Conservation (phyloP, 495 filamentous ascomycete species). For the Penicillium cinerascens region DNA sequence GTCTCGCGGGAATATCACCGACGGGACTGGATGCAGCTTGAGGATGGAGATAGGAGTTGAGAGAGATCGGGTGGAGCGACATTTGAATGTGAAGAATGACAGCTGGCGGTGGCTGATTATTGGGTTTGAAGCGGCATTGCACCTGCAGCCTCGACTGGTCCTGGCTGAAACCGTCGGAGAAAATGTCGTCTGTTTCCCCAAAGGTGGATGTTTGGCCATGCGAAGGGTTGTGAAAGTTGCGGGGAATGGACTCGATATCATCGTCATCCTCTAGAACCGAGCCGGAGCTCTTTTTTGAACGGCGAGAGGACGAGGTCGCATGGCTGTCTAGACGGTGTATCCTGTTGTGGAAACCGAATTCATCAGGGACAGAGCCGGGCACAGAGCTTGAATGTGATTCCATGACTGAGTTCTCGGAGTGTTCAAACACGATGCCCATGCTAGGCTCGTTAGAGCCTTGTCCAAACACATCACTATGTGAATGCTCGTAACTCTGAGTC, state of each 20-base stretch:
- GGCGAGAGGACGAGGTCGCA: conserved; percentile 23
- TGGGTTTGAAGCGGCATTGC: conserved; percentile 22
- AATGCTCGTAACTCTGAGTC: conserved; percentile 16
- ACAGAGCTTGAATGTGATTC: conserved; percentile 19
- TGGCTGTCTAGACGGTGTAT: conserved; percentile 25
- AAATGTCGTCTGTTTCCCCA: conserved; percentile 44
- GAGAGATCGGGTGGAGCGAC: conserved; percentile 51
- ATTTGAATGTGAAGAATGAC: conserved; percentile 54
- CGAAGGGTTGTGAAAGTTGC: conserved; percentile 28
- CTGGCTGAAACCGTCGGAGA: conserved; percentile 48
- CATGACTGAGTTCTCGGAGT: conserved; percentile 23
- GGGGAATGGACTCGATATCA: conserved; percentile 42
- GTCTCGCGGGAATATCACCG: conserved; percentile 16
- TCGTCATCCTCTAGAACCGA: conserved; percentile 34
- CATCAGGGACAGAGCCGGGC: conserved; percentile 14
- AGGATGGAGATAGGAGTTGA: conserved; percentile 42
- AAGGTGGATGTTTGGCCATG: conserved; percentile 33
- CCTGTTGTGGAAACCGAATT: conserved; percentile 14
- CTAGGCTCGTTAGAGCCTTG: conserved; percentile 30
- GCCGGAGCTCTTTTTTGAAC: conserved; percentile 31
- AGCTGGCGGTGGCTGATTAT: conserved; percentile 27
- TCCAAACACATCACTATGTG: conserved; percentile 9
- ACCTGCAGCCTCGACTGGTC: conserved; percentile 38
- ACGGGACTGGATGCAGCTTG: conserved; percentile 15
- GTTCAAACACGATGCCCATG: conserved; percentile 43